Base-by-base conservation (phyloP, 257 asterid species). In the Rehmannia glutinosa region DNA sequence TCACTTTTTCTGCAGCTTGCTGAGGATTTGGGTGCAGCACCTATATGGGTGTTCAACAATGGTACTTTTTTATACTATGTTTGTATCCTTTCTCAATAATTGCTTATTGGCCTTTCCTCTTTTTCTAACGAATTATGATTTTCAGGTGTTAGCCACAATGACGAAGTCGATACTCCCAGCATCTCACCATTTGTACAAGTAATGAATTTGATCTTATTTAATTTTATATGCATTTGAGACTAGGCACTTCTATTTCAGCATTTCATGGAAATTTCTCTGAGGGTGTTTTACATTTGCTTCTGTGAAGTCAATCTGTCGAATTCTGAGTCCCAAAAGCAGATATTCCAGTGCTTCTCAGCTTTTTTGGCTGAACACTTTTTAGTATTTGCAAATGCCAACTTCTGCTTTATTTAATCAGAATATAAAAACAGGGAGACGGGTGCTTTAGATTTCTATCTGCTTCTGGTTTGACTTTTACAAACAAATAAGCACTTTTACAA, bases 21-120 rank as follows among this genome's bases (percentile, higher is more conserved):
- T 0, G 98, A 94, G 80, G 97, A 94, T 85, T 83, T 94, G 74
- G 99, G 85, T 33, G 75, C 97, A 55, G 25, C 71, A 65, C 99
- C 97, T 21, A 73, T 94, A 47, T 91, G 99, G 99, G 99, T 91
- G 39, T 94, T 94, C 81, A 94, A 94, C 83, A 94, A 94, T 24
- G 99, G 99, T 91, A 87, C 53, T 32, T 19, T 51, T 54, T 62
- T n/a, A 6, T 42, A 33, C 59, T 64, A 39, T 45, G 33, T 71
- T 17, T n/a, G 33, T 73, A 45, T 32, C 19, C 52, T 47, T 27
- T 42, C 38, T 52, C 27, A 30, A 24, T 25, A 28, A 54, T 30
- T 45, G 5, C 23, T 20, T 53, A 35, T 50, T 27, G 25, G 13
- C 43, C 69, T 73, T 35, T 46, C 52, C 45, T 54, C 17, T 64